These are phyloP conservation scores for Pachysandra terminalis DNA, from an alignment of 164 flowering plant genomes.

Conservation along the genomic window DNA sequence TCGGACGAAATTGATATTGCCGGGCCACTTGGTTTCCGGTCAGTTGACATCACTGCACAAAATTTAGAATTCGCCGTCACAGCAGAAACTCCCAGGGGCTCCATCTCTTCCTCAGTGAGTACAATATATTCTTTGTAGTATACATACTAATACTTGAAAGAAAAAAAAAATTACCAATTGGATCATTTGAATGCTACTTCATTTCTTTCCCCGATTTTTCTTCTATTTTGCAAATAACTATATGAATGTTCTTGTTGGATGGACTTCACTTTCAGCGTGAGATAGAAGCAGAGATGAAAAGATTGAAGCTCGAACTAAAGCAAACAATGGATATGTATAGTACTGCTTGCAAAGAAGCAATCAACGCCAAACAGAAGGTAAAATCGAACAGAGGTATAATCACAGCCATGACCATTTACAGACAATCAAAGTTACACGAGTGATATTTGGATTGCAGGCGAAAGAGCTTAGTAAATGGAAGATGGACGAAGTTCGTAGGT, in stretches of 20 bases:
- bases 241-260: neutral
- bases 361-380: slow-evolving; percentile 21
- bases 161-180: too few relatives aligned
- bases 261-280: slow-evolving; percentile 1
- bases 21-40: slow-evolving; percentile 17
- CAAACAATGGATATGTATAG: slow-evolving; percentile 24
- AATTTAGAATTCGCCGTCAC: slow-evolving; percentile 29
- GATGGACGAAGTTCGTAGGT: slow-evolving; percentile 43
- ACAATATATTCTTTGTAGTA: too few relatives aligned
- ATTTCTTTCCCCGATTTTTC: too few relatives aligned
- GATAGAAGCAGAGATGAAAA: slow-evolving; percentile 23
- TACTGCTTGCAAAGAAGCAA: slow-evolving; percentile 19
- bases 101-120: slow-evolving; percentile 23
- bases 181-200: too few relatives aligned
- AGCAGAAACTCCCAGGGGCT: slow-evolving; percentile 12
- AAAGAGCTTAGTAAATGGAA: slow-evolving; percentile 51
- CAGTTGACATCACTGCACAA: slow-evolving; percentile 32
- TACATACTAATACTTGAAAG: too few relatives aligned
- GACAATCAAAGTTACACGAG: neutral
- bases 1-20: slow-evolving; percentile 27
- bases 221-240: too few relatives aligned
- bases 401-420: neutral
- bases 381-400: too few relatives aligned
- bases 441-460: slow-evolving; percentile 34
- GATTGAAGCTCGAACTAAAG: slow-evolving; percentile 21